Base-by-base conservation (phyloP, 257 asterid species). In the Solanum etuberosum region DNA sequence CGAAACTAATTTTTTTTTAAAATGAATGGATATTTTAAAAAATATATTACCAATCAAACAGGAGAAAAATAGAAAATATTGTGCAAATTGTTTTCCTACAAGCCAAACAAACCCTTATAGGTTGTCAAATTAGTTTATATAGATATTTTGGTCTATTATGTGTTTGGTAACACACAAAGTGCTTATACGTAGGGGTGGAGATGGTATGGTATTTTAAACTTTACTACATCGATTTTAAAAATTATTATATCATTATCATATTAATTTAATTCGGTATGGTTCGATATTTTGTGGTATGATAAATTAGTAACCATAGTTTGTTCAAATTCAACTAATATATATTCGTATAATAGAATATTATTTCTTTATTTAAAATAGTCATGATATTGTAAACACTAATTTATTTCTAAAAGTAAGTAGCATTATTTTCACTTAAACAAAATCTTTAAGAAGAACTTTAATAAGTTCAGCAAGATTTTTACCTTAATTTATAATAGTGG, bases 151-250 rank as follows among this genome's bases (percentile, higher is more conserved):
- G 4, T 65, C 27, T 63, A 3, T 63, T 63, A 15, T 48, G 35
- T 67, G 73, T 67, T 67, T 27, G 35, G 31, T 68, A 68, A 68
- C 23, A 14, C 16, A 16, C 6, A 68, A 68, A 68, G 4, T 68
- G 21, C 11, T 29, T 59, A 23, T 21, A 6, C 61, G 6, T 37
- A 37, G 0, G n/a, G 9, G n/a, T 6, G 23, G 61, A 21, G 9
- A 3, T 16, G 59, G 1, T 51, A 16, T 51, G 61, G 61, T n/a
- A n/a, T n/a, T n/a, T n/a, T n/a, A n/a, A n/a, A n/a, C n/a, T n/a
- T n/a, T n/a, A n/a, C n/a, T n/a, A n/a, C n/a, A n/a, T n/a, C 4
- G 4, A 0, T 6, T 51, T 51, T 51, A 1, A 51, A 16, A 51
- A 6, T 7, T 0, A 2, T 51, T 51, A 51, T 18, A 6, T 51